phyloP scores from a whole-genome alignment of 352 stramenopile species.

The Globisporangium apiculatum region DNA sequence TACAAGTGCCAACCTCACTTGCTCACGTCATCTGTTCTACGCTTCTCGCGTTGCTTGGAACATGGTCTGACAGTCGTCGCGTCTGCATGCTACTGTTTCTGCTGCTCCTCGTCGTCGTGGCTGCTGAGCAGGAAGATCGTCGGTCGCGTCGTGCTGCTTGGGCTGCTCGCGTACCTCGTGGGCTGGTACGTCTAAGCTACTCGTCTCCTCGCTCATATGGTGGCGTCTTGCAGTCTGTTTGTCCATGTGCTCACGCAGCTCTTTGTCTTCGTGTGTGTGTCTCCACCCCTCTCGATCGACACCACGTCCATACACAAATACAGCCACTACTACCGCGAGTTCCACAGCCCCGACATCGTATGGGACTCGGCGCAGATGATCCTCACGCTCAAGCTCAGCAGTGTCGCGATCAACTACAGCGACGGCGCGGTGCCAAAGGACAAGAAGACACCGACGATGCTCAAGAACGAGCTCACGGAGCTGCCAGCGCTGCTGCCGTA shows the following conservation, averaged over 20 bases:
- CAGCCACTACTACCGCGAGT: slow-evolving; percentile 86
- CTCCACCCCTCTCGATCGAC: background rate
- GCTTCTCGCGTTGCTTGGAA: too few relatives aligned
- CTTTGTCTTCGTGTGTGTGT: background rate
- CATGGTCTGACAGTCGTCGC: background rate
- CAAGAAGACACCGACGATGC: slow-evolving; percentile 63
- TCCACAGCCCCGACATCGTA: slow-evolving; percentile 69
- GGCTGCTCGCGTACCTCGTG: slow-evolving; percentile 64
- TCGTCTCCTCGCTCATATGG: background rate
- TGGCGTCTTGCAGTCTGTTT: background rate
- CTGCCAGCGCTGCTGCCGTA: slow-evolving; percentile 61
- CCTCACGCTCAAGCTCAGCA: slow-evolving; percentile 77
- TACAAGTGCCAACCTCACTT: too few relatives aligned
- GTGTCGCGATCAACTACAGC: slow-evolving; percentile 77
- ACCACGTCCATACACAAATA: too few relatives aligned
- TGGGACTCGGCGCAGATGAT: slow-evolving; percentile 87
- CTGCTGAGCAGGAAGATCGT: slow-evolving; percentile 24
- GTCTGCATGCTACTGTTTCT: background rate
- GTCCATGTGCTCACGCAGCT: background rate
- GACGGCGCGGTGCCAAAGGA: slow-evolving; percentile 61
- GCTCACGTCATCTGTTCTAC: background rate
- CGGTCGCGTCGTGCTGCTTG: slow-evolving; percentile 50
- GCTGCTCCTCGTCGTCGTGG: too few relatives aligned
- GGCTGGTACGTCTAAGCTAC: slow-evolving; percentile 27
- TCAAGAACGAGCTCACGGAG: slow-evolving; percentile 66